Conservation (phyloP, 2,329 filamentous ascomycete genomes). For the Proliferodiscus dingleyae region DNA sequence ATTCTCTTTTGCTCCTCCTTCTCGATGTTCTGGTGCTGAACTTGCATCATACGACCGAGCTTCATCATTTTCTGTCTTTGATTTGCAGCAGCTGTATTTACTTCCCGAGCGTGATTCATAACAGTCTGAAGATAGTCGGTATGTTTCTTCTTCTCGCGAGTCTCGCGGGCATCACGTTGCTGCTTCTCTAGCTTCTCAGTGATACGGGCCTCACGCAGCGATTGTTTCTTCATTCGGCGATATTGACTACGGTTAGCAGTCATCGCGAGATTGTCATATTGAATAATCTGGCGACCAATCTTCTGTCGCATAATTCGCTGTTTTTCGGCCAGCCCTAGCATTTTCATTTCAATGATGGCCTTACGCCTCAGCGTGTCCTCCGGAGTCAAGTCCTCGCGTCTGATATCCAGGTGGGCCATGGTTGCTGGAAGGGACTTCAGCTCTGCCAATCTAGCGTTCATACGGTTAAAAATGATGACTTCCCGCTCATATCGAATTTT, state of each 20-base stretch:
- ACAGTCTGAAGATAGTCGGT: constrained; percentile 86
- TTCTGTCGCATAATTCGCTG: constrained; percentile 81
- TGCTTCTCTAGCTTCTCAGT: constrained; percentile 99
- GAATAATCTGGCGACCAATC: constrained; percentile 86
- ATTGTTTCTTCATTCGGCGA: constrained; percentile 95
- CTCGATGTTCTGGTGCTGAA: constrained; percentile 92
- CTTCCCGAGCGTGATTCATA: constrained; percentile 73
- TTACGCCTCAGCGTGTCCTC: constrained; percentile 84
- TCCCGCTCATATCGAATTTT: constrained; percentile 83
- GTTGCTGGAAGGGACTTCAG: constrained; percentile 81
- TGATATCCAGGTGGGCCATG: constrained; percentile 78
- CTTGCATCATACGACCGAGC: constrained; percentile 81
- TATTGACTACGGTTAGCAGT: constrained; percentile 90
- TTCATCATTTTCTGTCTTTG: constrained; percentile 76
- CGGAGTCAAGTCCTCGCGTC: constrained; percentile 61
- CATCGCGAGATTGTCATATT: constrained; percentile 95
- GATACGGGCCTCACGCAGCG: constrained; percentile 87
- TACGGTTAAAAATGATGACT: constrained; percentile 81
- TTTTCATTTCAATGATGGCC: constrained; percentile 93
- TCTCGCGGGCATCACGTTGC: constrained; percentile 91
- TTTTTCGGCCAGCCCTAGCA: constrained; percentile 79
- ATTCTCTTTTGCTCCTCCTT: constrained; percentile 99
- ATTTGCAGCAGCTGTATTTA: constrained; percentile 60
- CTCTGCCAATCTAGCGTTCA: constrained; percentile 78
- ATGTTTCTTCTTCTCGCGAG: constrained; percentile 97